phyloP scores from a whole-genome alignment of 106 monocot genomes.

The Agapanthus africanus region DNA sequence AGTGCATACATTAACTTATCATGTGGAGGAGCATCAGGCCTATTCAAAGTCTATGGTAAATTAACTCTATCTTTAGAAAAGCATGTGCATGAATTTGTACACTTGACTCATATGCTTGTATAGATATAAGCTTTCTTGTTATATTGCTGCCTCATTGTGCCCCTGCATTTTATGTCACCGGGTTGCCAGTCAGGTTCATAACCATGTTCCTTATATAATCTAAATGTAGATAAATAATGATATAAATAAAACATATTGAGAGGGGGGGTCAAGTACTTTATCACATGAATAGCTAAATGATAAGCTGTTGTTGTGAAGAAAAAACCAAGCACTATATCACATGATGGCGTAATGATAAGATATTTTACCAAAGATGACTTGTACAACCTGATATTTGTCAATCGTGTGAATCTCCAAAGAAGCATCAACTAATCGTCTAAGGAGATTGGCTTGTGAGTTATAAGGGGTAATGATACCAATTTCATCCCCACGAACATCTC shows the following conservation, averaged over 20 bases:
- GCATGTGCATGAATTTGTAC: not conserved
- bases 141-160: too few relatives aligned
- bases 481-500: conserved; percentile 48
- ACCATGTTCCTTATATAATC: not conserved
- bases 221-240: not conserved
- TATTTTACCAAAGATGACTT: not conserved
- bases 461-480: conserved; percentile 93
- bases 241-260: not conserved
- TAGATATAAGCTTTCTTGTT: not conserved
- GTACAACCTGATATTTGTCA: conserved; percentile 84
- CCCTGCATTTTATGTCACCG: not conserved
- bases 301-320: too few relatives aligned
- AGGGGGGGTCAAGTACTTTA: not conserved
- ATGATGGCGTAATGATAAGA: too few relatives aligned
- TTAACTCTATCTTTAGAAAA: not conserved
- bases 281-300: not conserved
- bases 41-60: too few relatives aligned
- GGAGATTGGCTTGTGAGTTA: conserved; percentile 82
- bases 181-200: not conserved
- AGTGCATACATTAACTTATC: too few relatives aligned
- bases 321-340: too few relatives aligned
- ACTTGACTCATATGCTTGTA: not conserved
- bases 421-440: conserved; percentile 32
- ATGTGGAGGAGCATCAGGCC: too few relatives aligned
- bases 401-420: conserved; percentile 87